phyloP scores from a whole-genome alignment of 2,329 filamentous ascomycete species.

The Monilinia laxa region DNA sequence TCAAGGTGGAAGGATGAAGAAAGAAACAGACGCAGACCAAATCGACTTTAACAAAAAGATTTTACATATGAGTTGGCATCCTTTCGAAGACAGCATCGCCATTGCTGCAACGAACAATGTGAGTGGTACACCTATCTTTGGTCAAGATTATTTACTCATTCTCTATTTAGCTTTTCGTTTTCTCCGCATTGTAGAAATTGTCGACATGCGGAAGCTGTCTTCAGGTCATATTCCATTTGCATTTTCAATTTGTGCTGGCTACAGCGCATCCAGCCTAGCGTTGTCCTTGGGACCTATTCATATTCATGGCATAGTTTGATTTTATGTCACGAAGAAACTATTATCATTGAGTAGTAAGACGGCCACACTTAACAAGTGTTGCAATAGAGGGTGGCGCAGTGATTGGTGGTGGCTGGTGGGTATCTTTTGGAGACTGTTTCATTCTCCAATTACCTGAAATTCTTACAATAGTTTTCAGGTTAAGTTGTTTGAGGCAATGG shows the following conservation, averaged over 20 bases:
- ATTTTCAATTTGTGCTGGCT: constrained; percentile 38
- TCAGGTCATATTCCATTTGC: constrained; percentile 39
- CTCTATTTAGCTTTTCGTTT: constrained; percentile 65
- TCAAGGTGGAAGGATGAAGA: constrained; percentile 91
- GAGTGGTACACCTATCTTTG: constrained; percentile 45
- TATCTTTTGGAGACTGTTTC: constrained; percentile 27
- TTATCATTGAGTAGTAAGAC: constrained; percentile 31
- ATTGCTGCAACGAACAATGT: constrained; percentile 99
- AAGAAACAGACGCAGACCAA: constrained; percentile 98
- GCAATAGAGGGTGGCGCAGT: constrained; percentile 23
- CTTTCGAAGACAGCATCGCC: constrained; percentile 98
- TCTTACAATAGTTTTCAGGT: constrained; percentile 24
- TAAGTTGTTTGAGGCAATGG: constrained; percentile 20
- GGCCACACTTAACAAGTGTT: constrained; percentile 29
- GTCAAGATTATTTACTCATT: constrained; percentile 27
- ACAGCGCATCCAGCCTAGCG: constrained; percentile 31
- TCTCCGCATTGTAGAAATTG: constrained; percentile 65
- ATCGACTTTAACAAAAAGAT: constrained; percentile 99
- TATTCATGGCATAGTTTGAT: constrained; percentile 30
- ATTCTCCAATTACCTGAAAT: constrained; percentile 29
- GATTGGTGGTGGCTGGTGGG: constrained; percentile 31
- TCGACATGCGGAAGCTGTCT: constrained; percentile 33
- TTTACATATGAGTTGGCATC: constrained; percentile 99
- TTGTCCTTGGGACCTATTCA: constrained; percentile 32
- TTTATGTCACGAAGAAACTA: constrained; percentile 35